A percentile compares a stretch with the other conserved stretches of the same genome.
These are phyloP conservation scores for Brettanomyces custersianus DNA, from an alignment of 805 yeast species.

Conservation along the genomic window DNA sequence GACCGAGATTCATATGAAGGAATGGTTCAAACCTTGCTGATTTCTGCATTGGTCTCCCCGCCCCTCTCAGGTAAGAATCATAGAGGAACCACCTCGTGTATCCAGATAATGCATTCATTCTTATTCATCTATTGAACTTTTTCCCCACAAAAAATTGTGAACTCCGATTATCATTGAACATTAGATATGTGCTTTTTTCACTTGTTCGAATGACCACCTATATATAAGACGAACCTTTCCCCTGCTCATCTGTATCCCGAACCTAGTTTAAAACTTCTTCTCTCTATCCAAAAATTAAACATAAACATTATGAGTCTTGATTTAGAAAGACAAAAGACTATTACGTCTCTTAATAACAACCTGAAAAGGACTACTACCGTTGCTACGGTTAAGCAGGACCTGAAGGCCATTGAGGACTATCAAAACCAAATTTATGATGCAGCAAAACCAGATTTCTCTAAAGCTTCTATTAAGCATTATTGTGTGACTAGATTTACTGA, in stretches of 20 bases:
- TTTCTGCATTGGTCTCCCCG: no score
- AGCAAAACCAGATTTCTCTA: slow-evolving; percentile 24
- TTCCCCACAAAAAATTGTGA: no score
- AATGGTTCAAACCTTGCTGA: no score
- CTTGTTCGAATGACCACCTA: no score
- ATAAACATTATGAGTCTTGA: slow-evolving; percentile 1
- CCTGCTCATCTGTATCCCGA: not conserved
- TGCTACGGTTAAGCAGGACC: slow-evolving; percentile 1
- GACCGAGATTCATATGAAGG: no score
- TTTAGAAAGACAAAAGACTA: slow-evolving; percentile 2
- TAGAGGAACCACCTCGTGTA: no score
- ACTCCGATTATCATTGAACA: no score
- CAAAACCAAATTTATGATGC: slow-evolving; percentile 1
- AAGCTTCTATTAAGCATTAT: slow-evolving; percentile 27
- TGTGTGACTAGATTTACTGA: slow-evolving; percentile 38
- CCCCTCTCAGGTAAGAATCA: no score
- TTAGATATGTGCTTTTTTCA: no score
- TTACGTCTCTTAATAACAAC: not conserved
- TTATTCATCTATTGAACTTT: no score
- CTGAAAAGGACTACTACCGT: not conserved
- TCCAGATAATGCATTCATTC: no score
- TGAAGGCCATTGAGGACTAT: slow-evolving; percentile 1
- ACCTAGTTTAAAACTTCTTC: not conserved
- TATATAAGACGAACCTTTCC: no score
- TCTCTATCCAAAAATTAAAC: not conserved